Base-by-base conservation (phyloP, 371 early-diverging fungal species). In the Basidiobolus meristosporus region DNA sequence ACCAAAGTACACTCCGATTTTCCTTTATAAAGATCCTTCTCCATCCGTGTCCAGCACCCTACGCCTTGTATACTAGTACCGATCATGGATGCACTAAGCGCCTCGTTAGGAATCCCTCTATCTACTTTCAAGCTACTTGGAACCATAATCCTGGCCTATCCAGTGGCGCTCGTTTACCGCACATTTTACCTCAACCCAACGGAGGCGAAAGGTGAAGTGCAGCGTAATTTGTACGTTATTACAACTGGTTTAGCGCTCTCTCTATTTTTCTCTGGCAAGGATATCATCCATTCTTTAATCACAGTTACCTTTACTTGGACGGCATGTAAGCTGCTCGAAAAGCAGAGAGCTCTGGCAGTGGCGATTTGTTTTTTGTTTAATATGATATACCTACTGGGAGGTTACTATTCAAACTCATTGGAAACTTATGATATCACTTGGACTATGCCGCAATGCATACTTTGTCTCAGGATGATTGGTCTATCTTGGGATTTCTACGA, bases 361-460 rank as follows among this genome's bases (percentile, higher is more conserved):
- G 43, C 51, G 0, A 41, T 56, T 9, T 54, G 68, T 3, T 77
- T 73, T 59, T 19, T 62, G 16, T 72, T 77, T 43, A 75, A 75
- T 45, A 53, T 65, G n/a, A 42, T 48, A 2, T 78, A 77, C 44
- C 48, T 77, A 14, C 41, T 78, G 40, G 30, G 47, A 1, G 69
- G 68, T 0, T 78, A 77, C 53, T 57, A 59, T 42, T 59, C 46
- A 36, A 60, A 59, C 23, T 53, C 63, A 11, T 62, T 67, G 11
- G 69, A 67, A 34, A 70, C 59, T 0, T 77, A 77, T 38, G 74
- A 73, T 45, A 59, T 79, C 39, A 60, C 67, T 43, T 79, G 74
- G 65, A 74, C 77, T 4, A 78, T 76, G 65, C 63, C 74, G n/a
- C 77, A 78, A 46, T 79, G 76, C 40, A 69, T 82, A 3, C 57